phyloP scores from a whole-genome alignment of 345 rosid genomes.

The Dipteronia sinensis region DNA sequence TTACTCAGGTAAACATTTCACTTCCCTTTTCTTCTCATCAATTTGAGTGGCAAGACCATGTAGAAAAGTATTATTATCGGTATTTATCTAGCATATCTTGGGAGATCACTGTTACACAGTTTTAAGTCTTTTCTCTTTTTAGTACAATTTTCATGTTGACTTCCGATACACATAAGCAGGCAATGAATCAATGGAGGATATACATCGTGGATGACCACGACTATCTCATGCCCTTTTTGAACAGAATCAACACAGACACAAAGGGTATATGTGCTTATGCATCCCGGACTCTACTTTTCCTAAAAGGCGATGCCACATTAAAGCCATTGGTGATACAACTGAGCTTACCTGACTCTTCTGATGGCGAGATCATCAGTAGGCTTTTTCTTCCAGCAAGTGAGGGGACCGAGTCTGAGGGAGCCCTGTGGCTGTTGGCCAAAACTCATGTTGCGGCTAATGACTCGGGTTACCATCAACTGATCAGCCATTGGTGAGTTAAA shows the following conservation, averaged over 20 bases:
- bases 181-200: conserved; percentile 37
- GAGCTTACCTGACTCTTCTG: conserved; percentile 37
- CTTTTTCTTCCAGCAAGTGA: conserved; percentile 45
- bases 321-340: conserved; percentile 63
- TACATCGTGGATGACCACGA: conserved; percentile 66
- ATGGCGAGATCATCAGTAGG: conserved; percentile 1
- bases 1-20: conserved; percentile 28
- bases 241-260: conserved; percentile 39
- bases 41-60: background rate
- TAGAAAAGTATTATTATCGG: background rate
- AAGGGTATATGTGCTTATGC: conserved; percentile 54
- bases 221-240: conserved; percentile 55
- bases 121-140: too few relatives aligned
- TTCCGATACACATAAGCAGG: conserved; percentile 32
- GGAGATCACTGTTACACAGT: background rate
- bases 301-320: conserved; percentile 36
- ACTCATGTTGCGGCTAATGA: conserved; percentile 66
- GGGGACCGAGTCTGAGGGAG: conserved; percentile 55
- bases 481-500: conserved; percentile 59
- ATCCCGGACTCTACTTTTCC: conserved; percentile 56
- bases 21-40: conserved; percentile 2
- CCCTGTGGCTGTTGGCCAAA: conserved; percentile 64
- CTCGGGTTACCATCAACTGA: conserved; percentile 60
- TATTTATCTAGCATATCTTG: background rate
- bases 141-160: background rate